phyloP scores from a whole-genome alignment of 306 rosid species.

The Gillenia trifoliata region DNA sequence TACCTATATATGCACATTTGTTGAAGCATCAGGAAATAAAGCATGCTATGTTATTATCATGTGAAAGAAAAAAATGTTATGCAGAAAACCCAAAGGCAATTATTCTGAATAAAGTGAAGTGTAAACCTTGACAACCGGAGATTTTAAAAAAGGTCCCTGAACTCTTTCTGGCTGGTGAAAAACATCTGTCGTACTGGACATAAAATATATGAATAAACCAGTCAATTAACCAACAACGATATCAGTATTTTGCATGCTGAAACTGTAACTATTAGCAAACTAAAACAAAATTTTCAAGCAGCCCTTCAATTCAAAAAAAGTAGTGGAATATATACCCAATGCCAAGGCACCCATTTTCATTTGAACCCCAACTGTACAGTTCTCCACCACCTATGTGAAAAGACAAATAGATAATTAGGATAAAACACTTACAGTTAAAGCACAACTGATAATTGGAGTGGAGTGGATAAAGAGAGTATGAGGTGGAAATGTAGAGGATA shows the following conservation, averaged over 20 bases:
- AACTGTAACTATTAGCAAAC: neutral
- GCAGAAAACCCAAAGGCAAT: neutral
- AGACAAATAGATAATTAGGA: conserved; percentile 7
- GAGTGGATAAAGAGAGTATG: neutral
- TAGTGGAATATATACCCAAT: conserved; percentile 48
- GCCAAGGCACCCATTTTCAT: conserved; percentile 98
- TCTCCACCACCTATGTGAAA: conserved; percentile 57
- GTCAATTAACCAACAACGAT: conserved; percentile 8
- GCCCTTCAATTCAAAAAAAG: neutral
- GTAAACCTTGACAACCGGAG: conserved; percentile 66
- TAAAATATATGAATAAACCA: conserved; percentile 1
- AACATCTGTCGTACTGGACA: conserved; percentile 55
- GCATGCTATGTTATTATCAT: neutral
- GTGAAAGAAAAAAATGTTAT: neutral
- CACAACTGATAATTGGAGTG: neutral
- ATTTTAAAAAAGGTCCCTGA: conserved; percentile 66
- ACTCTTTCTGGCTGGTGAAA: conserved; percentile 74
- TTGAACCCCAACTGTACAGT: conserved; percentile 94
- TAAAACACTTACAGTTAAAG: no score
- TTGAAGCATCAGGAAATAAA: conserved; percentile 7
- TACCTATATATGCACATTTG: conserved; percentile 36
- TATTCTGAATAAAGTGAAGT: neutral
- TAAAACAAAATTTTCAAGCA: conserved; percentile 1
- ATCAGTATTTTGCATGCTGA: conserved; percentile 3
- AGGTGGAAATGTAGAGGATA: neutral